Percentiles rank a stretch among this genome's conserved stretches.
These are phyloP conservation scores for Fusarium drepaniforme DNA, from an alignment of 2,329 filamentous ascomycete genomes.

Conservation along the genomic window DNA sequence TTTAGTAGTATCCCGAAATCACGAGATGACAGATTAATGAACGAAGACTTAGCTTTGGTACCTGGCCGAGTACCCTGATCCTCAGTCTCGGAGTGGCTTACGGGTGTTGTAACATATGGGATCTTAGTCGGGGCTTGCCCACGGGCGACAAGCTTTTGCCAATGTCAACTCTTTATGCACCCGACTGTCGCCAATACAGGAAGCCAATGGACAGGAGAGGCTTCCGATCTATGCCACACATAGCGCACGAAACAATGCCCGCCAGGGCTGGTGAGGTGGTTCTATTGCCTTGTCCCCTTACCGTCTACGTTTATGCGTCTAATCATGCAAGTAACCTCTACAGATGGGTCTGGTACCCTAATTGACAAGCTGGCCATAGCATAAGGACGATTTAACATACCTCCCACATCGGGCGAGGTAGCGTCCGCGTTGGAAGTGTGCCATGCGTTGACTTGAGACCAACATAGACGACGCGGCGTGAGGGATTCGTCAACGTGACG, in stretches of 20 bases:
- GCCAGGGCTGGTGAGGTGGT: constrained; percentile 27
- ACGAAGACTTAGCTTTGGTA: not conserved
- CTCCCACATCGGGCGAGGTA: constrained; percentile 75
- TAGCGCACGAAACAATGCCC: constrained; percentile 30
- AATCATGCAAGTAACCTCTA: constrained; percentile 12
- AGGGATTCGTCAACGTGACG: constrained; percentile 77
- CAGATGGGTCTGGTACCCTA: not conserved
- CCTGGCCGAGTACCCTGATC: not conserved
- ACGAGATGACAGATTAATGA: not conserved
- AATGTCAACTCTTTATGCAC: not conserved
- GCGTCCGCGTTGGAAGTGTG: constrained; percentile 47
- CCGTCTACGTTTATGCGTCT: constrained; percentile 36
- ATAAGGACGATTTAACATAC: constrained; percentile 57
- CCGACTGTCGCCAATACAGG: not conserved
- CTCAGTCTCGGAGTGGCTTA: not conserved
- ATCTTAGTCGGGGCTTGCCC: not conserved
- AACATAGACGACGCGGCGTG: constrained; percentile 85
- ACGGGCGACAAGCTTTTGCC: not conserved
- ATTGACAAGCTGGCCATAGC: not conserved
- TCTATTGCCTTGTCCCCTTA: constrained; percentile 38
- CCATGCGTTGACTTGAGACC: constrained; percentile 69
- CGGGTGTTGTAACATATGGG: not conserved
- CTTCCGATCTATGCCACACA: not conserved
- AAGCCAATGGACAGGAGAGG: not conserved
- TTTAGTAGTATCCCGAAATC: not conserved